Base-by-base conservation (phyloP, 202 grass and related monocot genomes). In the Saccharum hybrid region DNA sequence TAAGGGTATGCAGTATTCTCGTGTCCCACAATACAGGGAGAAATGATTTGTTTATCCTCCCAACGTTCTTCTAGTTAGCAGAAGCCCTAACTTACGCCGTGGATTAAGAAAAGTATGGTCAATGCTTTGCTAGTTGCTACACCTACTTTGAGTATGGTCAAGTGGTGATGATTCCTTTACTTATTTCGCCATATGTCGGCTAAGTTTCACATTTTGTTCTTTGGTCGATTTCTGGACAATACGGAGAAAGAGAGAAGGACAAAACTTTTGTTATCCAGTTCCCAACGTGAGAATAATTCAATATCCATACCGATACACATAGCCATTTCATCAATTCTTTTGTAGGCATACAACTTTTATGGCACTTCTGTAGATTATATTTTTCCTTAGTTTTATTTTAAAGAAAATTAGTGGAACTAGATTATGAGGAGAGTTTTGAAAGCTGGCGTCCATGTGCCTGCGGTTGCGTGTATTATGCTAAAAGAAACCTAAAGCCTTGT, bases 91-190 rank as follows among this genome's bases (percentile, higher is more conserved):
- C 10, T 77, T 49, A 8, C 21, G 43, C 76, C 43, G 11, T 9
- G 7, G 36, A 80, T 80, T 79, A 86, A 34, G 76, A 71, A 48
- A 60, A 73, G 2, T 22, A 22, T 42, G 33, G 83, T 86, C 59
- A 80, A 80, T 33, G n/a, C n/a, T 64, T 51, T 40, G 60, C 22
- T 52, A 14, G 52, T 51, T 40, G 60, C 22, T 52, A 14, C 33
- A 51, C 19, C 57, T 63, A 43, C 6, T 22, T 73, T 34, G 26
- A 48, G 40, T 19, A 39, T 16, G 33, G 49, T 21, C 45, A 72
- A 23, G 59, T 16, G 42, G 71, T 14, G 34, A 26, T 51, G 21
- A 16, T 63, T 11, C 16, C 2, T 51, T 48, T 49, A 26, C 26
- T 81, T 39, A 26, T 33, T 59, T 34, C 10, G 23, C 10, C 37